phyloP scores from a whole-genome alignment of 768 basidiomycete genomes.

The Lentinula detonsa region DNA sequence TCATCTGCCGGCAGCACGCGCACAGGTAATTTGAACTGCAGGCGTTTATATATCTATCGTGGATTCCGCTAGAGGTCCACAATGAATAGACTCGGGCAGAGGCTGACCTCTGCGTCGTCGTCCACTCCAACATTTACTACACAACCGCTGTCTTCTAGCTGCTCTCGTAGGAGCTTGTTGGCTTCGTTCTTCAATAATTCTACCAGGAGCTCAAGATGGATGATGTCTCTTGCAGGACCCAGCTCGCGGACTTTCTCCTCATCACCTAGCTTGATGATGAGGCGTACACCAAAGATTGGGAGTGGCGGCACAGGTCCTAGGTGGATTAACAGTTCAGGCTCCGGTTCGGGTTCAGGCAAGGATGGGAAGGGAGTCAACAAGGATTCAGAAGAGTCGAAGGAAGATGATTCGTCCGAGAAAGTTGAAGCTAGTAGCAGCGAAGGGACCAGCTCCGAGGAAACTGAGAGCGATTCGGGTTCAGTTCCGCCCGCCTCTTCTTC shows the following conservation, averaged over 20 bases:
- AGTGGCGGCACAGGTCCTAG: conserved; percentile 3
- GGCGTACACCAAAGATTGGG: background rate
- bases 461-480: background rate
- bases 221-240: conserved; percentile 2
- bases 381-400: background rate
- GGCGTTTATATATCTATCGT: background rate
- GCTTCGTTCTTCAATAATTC: background rate
- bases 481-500: conserved; percentile 16
- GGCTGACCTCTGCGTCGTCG: background rate
- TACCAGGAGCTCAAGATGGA: conserved; percentile 3
- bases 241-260: conserved; percentile 1
- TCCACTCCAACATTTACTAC: background rate
- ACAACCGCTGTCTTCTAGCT: background rate
- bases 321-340: conserved; percentile 5
- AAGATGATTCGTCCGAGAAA: background rate
- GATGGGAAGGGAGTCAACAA: conserved; percentile 1
- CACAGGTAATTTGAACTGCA: no score
- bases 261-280: background rate
- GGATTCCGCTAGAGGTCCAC: background rate
- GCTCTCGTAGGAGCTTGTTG: background rate
- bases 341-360: conserved; percentile 1
- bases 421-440: background rate
- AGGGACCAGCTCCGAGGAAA: background rate
- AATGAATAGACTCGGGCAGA: conserved; percentile 5
- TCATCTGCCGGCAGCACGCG: background rate